A percentile compares a stretch with the other conserved stretches of the same genome.
phyloP scores from a whole-genome alignment of 2,329 filamentous ascomycete genomes.

The Aspergillus sp. region DNA sequence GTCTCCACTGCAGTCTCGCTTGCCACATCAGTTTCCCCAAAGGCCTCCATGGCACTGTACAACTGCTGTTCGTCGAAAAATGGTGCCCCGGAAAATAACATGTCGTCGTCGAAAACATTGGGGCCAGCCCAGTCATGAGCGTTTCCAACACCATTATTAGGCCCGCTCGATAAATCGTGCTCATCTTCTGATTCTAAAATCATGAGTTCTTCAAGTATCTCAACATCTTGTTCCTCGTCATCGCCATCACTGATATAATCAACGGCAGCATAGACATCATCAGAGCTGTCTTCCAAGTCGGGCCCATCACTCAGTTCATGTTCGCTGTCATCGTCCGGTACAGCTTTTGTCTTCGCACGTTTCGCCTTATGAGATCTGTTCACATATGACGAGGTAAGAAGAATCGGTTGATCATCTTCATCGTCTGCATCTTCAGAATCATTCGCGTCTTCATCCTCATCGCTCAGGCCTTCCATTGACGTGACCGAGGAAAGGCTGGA shows the following conservation, averaged over 20 bases:
- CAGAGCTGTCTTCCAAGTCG: constrained; percentile 48
- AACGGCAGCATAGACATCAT: constrained; percentile 73
- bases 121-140: constrained; percentile 56
- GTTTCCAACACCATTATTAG: constrained; percentile 26
- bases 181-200: constrained; percentile 56
- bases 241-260: constrained; percentile 79
- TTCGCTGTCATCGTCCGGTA: constrained; percentile 34
- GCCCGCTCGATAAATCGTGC: constrained; percentile 22
- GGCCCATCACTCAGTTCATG: constrained; percentile 31
- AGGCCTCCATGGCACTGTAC: constrained; percentile 40
- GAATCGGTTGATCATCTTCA: constrained; percentile 43
- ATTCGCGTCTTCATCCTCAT: constrained; percentile 38
- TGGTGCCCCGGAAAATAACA: constrained; percentile 40
- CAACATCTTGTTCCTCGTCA: constrained; percentile 75
- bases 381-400: constrained; percentile 44
- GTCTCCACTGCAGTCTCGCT: constrained; percentile 41
- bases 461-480: constrained; percentile 35
- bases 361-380: constrained; percentile 39
- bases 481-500: constrained; percentile 41
- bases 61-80: constrained; percentile 47
- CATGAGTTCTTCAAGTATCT: constrained; percentile 74
- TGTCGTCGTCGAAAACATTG: constrained; percentile 42
- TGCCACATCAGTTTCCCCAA: constrained; percentile 36
- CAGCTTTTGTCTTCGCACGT: constrained; percentile 35
- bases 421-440: constrained; percentile 44